Evolutionary conservation across 257 asterid species (phyloP).

Genomic region (Primulina eburnea): DNA sequence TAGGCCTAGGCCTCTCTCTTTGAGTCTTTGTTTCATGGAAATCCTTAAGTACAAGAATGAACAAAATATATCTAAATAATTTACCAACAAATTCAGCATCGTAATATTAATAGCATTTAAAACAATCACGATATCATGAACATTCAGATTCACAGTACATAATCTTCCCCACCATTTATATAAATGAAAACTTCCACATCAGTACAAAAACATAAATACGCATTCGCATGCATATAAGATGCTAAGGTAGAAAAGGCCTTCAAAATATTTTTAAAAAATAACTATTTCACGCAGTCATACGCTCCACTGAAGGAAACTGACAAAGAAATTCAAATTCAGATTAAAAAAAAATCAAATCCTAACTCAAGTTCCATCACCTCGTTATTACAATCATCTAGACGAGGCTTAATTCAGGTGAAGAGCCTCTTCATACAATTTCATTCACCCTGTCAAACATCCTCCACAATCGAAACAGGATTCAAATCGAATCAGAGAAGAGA

Average conservation of each 20-base stretch:
- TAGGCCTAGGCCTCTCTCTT: slow-evolving; percentile 59
- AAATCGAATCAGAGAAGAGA: slow-evolving; percentile 15
- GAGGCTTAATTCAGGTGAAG: slow-evolving; percentile 9
- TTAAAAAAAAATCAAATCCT: slow-evolving; percentile 14
- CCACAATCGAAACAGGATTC: slow-evolving; percentile 16
- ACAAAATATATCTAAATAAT: slow-evolving; percentile 15
- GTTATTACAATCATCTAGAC: slow-evolving; percentile 19
- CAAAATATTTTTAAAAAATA: slow-evolving; percentile 18
- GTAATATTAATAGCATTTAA: neutral
- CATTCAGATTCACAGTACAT: slow-evolving; percentile 2
- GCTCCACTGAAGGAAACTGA: slow-evolving; percentile 8
- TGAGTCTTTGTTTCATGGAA: slow-evolving; percentile 42
- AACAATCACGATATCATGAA: slow-evolving; percentile 23
- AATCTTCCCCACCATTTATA: neutral
- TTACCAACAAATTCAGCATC: slow-evolving; percentile 11
- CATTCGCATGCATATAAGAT: slow-evolving; percentile 1
- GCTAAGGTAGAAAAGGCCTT: slow-evolving; percentile 16
- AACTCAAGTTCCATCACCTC: slow-evolving; percentile 27
- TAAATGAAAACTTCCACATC: slow-evolving; percentile 5
- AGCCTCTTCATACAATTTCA: neutral
- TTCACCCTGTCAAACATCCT: slow-evolving; percentile 27
- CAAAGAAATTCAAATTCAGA: slow-evolving; percentile 13
- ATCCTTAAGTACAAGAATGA: slow-evolving; percentile 41
- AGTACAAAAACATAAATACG: neutral
- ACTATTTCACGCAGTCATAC: slow-evolving; percentile 2